phyloP scores from a whole-genome alignment of 495 filamentous ascomycete species.

The Aspergillus sparsus region DNA sequence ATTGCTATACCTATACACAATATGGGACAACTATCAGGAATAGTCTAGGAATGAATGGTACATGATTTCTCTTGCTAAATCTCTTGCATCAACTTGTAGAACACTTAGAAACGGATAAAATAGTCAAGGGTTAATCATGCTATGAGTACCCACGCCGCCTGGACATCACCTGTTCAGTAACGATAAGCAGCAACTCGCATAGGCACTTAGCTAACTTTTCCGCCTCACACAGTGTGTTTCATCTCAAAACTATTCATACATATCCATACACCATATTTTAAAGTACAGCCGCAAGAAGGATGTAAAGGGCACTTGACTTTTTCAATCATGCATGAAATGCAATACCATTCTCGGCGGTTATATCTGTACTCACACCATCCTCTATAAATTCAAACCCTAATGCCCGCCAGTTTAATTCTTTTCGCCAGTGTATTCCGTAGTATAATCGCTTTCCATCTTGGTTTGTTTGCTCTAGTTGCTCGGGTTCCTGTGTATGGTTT shows the following conservation, averaged over 20 bases:
- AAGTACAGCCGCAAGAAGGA: background rate
- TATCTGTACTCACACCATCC: conserved; percentile 14
- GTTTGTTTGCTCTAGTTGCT: background rate
- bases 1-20: conserved; percentile 1
- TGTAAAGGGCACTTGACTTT: background rate
- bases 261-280: no score
- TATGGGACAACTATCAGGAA: conserved; percentile 3
- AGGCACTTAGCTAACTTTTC: no score
- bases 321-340: conserved; percentile 25
- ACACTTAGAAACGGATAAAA: no score
- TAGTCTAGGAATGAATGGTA: background rate
- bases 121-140: no score
- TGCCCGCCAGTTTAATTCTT: conserved; percentile 91
- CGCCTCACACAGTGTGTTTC: background rate
- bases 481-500: conserved; percentile 33
- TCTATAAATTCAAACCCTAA: conserved; percentile 78
- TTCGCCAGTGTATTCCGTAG: conserved; percentile 89
- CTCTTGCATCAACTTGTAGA: no score
- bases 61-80: background rate
- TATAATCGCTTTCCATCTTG: conserved; percentile 31
- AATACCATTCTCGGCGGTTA: conserved; percentile 17
- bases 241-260: background rate
- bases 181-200: no score
- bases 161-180: no score
- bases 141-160: no score